Evolutionary conservation across 2,329 filamentous ascomycete species (phyloP), one percentile per base, ranked within the genome.

Genomic region (Fusarium pseudoanthophilum): DNA sequence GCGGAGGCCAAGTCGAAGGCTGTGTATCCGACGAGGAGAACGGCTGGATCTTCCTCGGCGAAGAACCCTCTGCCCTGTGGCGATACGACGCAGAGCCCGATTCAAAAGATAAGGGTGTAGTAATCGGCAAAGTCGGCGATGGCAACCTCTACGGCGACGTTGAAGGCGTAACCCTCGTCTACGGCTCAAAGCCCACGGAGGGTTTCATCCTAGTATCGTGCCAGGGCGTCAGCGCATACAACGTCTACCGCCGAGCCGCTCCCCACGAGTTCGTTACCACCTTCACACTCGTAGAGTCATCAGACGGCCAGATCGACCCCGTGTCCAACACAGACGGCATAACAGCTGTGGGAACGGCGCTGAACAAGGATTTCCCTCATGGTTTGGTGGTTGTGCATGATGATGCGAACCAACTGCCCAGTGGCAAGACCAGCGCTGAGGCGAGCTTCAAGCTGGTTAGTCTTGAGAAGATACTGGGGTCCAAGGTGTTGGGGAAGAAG

Each of bases 321-420:
- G 87, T 89, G 10, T 85, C 84, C 20, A 89, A 89, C 69, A 88
- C 87, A 1, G 87, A 89, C 61, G 87, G 87, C 0, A 79, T 88
- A 34, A 69, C 85, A 0, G 87, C 84, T 0, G 84, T 88, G 7
- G 84, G 85, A 0, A 81, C 80, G 2, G 79, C 74, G 1, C 77
- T 88, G 43, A 85, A 85, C 36, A 73, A 71, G 24, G 79, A 81
- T 28, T 86, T 85, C 58, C 83, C 83, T 0, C 73, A 78, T 13
- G 86, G 87, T 0, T 51, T 89, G 30, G 73, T 89, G 5, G 86
- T 88, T 8, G 83, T 85, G 18, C 87, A 88, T 64, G 87, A 89
- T 69, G 87, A 89, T 76, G 84, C 85, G 6, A 89, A 89, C 64
- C 83, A 88, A 78, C 76, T 87, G 13, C 78, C 82, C 0, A 82